A percentile compares a stretch with the other conserved stretches of the same genome.
These are phyloP conservation scores for Pseudogymnoascus sp. DNA, from an alignment of 2,329 filamentous ascomycete species.

Conservation along the genomic window DNA sequence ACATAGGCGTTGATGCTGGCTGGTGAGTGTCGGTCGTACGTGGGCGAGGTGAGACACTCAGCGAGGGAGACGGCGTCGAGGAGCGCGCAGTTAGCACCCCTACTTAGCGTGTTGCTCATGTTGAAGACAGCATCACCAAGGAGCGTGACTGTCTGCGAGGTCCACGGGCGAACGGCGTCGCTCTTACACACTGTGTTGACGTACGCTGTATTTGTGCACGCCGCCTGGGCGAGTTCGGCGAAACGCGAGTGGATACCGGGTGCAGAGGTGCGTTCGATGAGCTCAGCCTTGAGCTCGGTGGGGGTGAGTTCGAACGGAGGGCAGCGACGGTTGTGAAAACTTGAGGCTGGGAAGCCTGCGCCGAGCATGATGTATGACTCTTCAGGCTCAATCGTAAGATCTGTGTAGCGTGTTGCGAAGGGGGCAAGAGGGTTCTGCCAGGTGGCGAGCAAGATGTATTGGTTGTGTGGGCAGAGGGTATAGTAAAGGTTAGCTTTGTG, in stretches of 20 bases:
- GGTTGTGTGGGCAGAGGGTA: conserved; percentile 20
- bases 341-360: conserved; percentile 16
- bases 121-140: conserved; percentile 24
- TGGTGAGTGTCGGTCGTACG: conserved; percentile 8
- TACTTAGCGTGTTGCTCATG: conserved; percentile 23
- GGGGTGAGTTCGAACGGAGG: conserved; percentile 15
- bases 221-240: conserved; percentile 17
- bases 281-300: conserved; percentile 21
- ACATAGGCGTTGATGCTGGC: conserved; percentile 14
- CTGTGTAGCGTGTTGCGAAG: conserved; percentile 19
- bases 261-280: conserved; percentile 14
- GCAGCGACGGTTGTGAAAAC: conserved; percentile 21
- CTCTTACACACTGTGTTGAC: conserved; percentile 19
- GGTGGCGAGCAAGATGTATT: conserved; percentile 22
- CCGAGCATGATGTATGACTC: conserved; percentile 26
- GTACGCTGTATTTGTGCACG: conserved; percentile 18
- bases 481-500: conserved; percentile 9
- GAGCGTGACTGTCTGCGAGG: conserved; percentile 18
- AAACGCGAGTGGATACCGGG: conserved; percentile 17
- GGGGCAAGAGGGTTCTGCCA: conserved; percentile 21
- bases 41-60: conserved; percentile 14
- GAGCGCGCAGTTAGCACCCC: conserved; percentile 24
- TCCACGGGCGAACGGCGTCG: conserved; percentile 20
- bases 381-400: conserved; percentile 17
- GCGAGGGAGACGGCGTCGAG: conserved; percentile 23